phyloP scores from a whole-genome alignment of 2,329 filamentous ascomycete species.

The Fusarium mundagurra region DNA sequence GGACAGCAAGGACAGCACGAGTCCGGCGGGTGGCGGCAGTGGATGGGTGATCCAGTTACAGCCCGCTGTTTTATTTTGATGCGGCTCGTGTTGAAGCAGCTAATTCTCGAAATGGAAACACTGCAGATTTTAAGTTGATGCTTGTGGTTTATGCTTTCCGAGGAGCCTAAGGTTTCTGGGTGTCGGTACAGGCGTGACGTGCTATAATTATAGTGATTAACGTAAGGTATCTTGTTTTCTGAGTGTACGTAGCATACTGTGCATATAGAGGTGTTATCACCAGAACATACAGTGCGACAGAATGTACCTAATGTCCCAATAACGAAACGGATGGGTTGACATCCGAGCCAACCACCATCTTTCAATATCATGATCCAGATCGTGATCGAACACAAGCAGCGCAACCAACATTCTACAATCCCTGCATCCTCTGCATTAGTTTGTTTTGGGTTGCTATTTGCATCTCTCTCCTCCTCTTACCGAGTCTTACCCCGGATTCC shows the following conservation, averaged over 20 bases:
- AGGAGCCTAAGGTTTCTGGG: not conserved
- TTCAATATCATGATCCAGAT: constrained; percentile 30
- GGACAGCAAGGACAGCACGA: constrained; percentile 19
- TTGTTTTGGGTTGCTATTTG: constrained; percentile 8
- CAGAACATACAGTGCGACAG: constrained; percentile 18
- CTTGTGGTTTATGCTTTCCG: constrained; percentile 1
- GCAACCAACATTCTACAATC: constrained; percentile 22
- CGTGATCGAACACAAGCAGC: constrained; percentile 20
- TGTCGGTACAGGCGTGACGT: not conserved
- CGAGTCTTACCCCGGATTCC: constrained; percentile 33
- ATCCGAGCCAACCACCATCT: constrained; percentile 30
- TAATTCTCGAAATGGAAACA: constrained; percentile 28
- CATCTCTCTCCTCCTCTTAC: not conserved
- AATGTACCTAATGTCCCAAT: not conserved
- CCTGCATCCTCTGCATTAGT: constrained; percentile 24
- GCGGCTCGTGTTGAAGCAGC: constrained; percentile 27
- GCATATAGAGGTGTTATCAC: not conserved
- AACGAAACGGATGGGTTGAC: constrained; percentile 13
- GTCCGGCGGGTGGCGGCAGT: constrained; percentile 20
- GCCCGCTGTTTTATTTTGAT: constrained; percentile 1
- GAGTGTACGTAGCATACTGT: constrained; percentile 22
- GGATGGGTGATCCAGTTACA: constrained; percentile 10
- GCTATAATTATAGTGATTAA: not conserved
- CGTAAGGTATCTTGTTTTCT: not conserved
- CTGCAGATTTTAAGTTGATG: constrained; percentile 11